Evolutionary conservation across 768 basidiomycete genomes (phyloP), one percentile per base, ranked within the genome.

Genomic region (Filobasidium wieringae): DNA sequence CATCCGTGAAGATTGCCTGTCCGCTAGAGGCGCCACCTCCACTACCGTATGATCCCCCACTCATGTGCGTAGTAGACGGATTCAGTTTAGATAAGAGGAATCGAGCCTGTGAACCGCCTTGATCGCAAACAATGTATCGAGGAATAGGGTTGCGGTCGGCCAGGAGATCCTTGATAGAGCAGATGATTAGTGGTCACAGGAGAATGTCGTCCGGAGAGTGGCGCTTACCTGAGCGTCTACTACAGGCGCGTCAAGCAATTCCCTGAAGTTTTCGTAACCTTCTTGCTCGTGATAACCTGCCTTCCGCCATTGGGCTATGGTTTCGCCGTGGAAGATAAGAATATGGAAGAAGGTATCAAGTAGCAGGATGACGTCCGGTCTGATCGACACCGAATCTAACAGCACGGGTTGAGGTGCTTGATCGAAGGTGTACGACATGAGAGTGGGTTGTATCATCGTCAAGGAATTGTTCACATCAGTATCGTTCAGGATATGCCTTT

Each of bases 311-410:
- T 91, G 86, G 0, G 95, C 92, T 49, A 99, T 81, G 22, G 89
- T 88, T 73, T 93, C 89, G 22, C 95, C 95, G 71, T 99, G 95
- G 85, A 95, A 97, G 74, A 99, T 97, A 67, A 97, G 85, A 65
- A 97, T 95, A 72, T 99, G 93, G 89, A 99, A 97, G 81, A 93
- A 99, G 2, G 93, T 97, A 69, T 99, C 95, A 54, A 99, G 84
- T 9, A 99, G 81, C 30, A 99, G 83, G 68, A 99, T 84, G 61
- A 92, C 89, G 68, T 97, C 95, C 41, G 87, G 87, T 74, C 93
- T 91, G 77, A 97, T 96, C 50, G 93, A 97, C 43, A 99, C 84
- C 53, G 88, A 92, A 77, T 99, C 95, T 31, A 99, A 83, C 19
- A 99, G 79, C 31, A 97, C 93, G 17, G 95, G 95, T 66, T 91